These are phyloP conservation scores for Annulohypoxylon truncatum DNA, from an alignment of 2,329 filamentous ascomycete species.

Conservation along the genomic window DNA sequence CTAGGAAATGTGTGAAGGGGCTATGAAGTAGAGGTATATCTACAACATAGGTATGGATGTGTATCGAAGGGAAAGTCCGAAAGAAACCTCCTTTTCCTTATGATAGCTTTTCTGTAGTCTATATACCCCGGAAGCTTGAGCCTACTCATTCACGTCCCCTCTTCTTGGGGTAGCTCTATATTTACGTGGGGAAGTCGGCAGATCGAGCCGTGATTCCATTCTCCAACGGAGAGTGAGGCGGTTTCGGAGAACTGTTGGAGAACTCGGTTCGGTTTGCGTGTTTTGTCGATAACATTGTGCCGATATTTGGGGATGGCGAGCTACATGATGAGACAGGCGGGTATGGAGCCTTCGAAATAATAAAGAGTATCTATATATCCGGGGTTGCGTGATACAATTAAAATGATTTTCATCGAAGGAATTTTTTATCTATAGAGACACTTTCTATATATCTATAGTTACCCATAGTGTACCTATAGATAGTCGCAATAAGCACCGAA, in stretches of 20 bases:
- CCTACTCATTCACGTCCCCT: conserved; percentile 2
- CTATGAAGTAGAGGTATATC: no score
- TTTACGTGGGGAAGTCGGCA: conserved; percentile 36
- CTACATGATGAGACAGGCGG: neutral
- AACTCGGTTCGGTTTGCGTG: conserved; percentile 28
- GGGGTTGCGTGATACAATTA: neutral
- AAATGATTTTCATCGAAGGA: neutral
- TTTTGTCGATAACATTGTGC: conserved; percentile 6
- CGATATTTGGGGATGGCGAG: conserved; percentile 16
- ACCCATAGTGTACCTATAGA: conserved; percentile 1
- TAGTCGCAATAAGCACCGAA: neutral
- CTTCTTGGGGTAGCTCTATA: conserved; percentile 19
- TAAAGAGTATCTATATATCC: neutral
- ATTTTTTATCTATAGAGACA: conserved; percentile 13
- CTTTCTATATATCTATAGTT: conserved; percentile 25
- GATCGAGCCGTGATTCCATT: conserved; percentile 35
- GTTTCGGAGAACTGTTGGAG: conserved; percentile 43
- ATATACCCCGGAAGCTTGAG: conserved; percentile 1
- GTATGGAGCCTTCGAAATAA: neutral
- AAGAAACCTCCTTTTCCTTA: neutral
- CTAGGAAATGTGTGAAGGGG: neutral
- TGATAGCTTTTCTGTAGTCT: neutral
- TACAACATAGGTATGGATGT: no score
- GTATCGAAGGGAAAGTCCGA: neutral
- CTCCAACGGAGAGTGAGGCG: conserved; percentile 26